Base-by-base conservation (phyloP, 495 filamentous ascomycete genomes). In the Aspergillus homomorphus region DNA sequence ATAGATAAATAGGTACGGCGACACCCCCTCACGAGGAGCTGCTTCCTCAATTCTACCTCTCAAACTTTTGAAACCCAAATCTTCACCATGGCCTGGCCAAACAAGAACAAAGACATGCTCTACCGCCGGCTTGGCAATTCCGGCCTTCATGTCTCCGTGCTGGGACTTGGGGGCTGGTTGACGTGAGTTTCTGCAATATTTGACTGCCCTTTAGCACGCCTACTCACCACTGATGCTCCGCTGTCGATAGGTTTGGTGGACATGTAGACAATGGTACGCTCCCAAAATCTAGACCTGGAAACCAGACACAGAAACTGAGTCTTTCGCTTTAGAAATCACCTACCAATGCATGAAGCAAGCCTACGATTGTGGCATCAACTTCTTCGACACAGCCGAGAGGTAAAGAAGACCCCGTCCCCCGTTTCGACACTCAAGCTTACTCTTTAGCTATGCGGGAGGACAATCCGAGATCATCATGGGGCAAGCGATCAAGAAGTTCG, bases 391-490 rank as follows among this genome's bases (percentile, higher is more conserved):
- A 0, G 78, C 76, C 7, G 77, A 80, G 57, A 67, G 71, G 69
- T 63, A 53, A 58, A 68, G 53, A 62, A 68, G 54, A 62, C 84
- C 59, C 16, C 24, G 19, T 15, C 1, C 20, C 2, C 12, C 4
- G 10, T 5, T 12, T 10, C 12, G 26, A 28, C 4, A 28, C 33
- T 2, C 33, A 12, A 14, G 33, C 33, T 38, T 10, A 38, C 10
- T 12, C 33, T 2, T 23, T 18, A 72, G 67, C 53, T 91, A 90
- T 59, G 72, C 86, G 38, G 81, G 71, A 57, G 89, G 89, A 54
- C 80, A 88, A 62, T 87, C 83, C 16, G 89, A 93, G 69, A 68
- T 82, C 50, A 84, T 90, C 44, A 89, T 92, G 84, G 89, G 89
- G 18, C 67, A 82, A 60, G 88, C 87, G 1, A 88, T 86, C 50